Evolutionary conservation across 2,329 filamentous ascomycete species (phyloP).

Genomic region (Talaromyces albobiverticillius): DNA sequence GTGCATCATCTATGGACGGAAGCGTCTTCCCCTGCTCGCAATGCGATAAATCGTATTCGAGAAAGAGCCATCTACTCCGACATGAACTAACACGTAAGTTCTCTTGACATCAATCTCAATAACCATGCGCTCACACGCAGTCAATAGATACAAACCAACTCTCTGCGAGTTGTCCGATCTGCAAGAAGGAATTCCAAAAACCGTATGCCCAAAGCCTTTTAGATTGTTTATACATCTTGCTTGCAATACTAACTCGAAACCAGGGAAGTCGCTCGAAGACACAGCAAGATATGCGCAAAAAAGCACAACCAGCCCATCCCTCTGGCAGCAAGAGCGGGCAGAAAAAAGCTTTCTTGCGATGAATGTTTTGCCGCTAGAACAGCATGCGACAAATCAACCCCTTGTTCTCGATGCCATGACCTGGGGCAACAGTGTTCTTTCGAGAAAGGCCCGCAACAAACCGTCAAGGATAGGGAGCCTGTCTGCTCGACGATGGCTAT

Average conservation of each 20-base stretch:
- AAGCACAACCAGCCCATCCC: slow-evolving; percentile 28
- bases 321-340: slow-evolving; percentile 26
- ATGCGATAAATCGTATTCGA: slow-evolving; percentile 28
- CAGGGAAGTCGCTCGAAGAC: slow-evolving; percentile 29
- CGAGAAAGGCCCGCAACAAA: background rate
- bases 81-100: slow-evolving; percentile 29
- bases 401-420: slow-evolving; percentile 25
- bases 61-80: slow-evolving; percentile 27
- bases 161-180: slow-evolving; percentile 27
- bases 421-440: slow-evolving; percentile 24
- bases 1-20: background rate
- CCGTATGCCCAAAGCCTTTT: slow-evolving; percentile 16
- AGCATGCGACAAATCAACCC: slow-evolving; percentile 23
- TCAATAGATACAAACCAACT: slow-evolving; percentile 22
- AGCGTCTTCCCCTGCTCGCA: slow-evolving; percentile 26
- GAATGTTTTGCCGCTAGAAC: slow-evolving; percentile 25
- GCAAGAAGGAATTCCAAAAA: slow-evolving; percentile 28
- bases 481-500: background rate
- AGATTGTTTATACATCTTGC: background rate
- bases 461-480: background rate
- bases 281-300: slow-evolving; percentile 28
- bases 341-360: slow-evolving; percentile 30
- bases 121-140: slow-evolving; percentile 10
- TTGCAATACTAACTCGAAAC: background rate
- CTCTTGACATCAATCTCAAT: background rate